Conservation (phyloP, 768 basidiomycete species). For the Chalciporus sphaerocephalus region DNA sequence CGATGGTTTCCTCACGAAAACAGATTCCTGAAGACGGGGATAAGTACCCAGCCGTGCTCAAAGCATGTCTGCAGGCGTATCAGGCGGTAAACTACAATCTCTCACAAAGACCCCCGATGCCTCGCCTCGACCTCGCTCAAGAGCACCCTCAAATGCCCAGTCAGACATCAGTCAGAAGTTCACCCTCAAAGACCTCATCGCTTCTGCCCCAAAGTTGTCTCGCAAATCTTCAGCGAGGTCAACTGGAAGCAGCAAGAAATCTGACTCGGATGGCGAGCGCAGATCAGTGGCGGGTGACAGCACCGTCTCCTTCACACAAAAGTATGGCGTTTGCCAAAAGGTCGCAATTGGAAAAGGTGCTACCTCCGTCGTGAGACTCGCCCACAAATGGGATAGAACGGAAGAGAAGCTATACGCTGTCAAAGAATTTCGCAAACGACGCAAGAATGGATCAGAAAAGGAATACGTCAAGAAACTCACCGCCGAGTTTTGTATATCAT, state of each 20-base stretch:
- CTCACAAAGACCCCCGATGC: slow-evolving; percentile 6
- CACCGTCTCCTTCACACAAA: slow-evolving; percentile 63
- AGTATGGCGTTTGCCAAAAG: slow-evolving; percentile 97
- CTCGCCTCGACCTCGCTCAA: slow-evolving; percentile 21
- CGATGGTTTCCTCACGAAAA: slow-evolving; percentile 5
- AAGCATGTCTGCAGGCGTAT: slow-evolving; percentile 35
- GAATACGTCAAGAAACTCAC: slow-evolving; percentile 99
- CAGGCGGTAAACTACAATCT: slow-evolving; percentile 29
- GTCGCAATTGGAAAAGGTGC: slow-evolving; percentile 97
- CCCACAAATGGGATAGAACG: slow-evolving; percentile 96
- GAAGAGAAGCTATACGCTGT: slow-evolving; percentile 98
- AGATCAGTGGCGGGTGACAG: slow-evolving; percentile 48
- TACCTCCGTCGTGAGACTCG: slow-evolving; percentile 93
- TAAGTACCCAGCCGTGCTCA: slow-evolving; percentile 45
- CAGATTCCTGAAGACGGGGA: neutral
- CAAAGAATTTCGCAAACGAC: slow-evolving; percentile 98
- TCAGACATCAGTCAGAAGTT: slow-evolving; percentile 70
- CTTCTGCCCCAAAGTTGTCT: slow-evolving; percentile 66
- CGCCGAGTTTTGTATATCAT: slow-evolving; percentile 97
- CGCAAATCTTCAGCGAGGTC: slow-evolving; percentile 71
- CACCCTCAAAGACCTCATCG: slow-evolving; percentile 77
- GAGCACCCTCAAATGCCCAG: slow-evolving; percentile 44
- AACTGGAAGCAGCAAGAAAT: slow-evolving; percentile 56
- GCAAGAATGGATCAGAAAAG: slow-evolving; percentile 98
- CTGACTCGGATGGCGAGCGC: slow-evolving; percentile 57